Evolutionary conservation across 2,329 filamentous ascomycete species (phyloP), one percentile per base, ranked within the genome.

Genomic region (Aureobasidium sp.): DNA sequence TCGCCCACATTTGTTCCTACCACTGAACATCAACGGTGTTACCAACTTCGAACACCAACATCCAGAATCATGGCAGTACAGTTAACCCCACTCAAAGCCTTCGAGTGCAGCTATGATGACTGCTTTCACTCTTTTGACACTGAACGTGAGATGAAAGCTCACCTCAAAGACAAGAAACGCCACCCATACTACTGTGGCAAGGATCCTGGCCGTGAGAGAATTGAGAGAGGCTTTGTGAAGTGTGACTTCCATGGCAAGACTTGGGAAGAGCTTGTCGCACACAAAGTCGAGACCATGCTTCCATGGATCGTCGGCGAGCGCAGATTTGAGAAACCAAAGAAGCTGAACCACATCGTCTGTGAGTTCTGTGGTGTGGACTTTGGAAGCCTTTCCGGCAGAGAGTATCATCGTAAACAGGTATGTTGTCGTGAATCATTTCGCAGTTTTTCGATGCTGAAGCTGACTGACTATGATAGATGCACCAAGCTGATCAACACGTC

Each of bases 321-420:
- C 44, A 55, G 66, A 16, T 66, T 67, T 27, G 64, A 63, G 10
- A 67, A 65, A 13, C 63, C 58, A 52, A 63, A 64, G 44, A 67
- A 66, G 21, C 63, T 63, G 54, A 49, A 67, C 67, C 79, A 83
- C 64, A 78, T 81, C 49, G 77, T 77, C 55, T 86, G 84, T 68
- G 79, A 81, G 13, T 74, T 83, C 45, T 86, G 84, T 59, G 81
- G 79, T 13, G 69, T 77, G 9, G 82, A 85, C 45, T 85, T 84
- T 71, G 78, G 78, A 63, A 82, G 77, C 32, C 73, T 77, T 3
- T 76, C 75, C 27, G 83, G 82, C 1, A 74, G 81, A 11, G 77
- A 79, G 59, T 67, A 67, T 25, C 84, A 86, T 65, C 76, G 83
- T n/a, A 73, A 76, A 60, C 69, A 76, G 65, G 82, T 84, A 67